These are phyloP conservation scores for Helenozyma rhizophorensis DNA, from an alignment of 805 yeast genomes.

Conservation along the genomic window DNA sequence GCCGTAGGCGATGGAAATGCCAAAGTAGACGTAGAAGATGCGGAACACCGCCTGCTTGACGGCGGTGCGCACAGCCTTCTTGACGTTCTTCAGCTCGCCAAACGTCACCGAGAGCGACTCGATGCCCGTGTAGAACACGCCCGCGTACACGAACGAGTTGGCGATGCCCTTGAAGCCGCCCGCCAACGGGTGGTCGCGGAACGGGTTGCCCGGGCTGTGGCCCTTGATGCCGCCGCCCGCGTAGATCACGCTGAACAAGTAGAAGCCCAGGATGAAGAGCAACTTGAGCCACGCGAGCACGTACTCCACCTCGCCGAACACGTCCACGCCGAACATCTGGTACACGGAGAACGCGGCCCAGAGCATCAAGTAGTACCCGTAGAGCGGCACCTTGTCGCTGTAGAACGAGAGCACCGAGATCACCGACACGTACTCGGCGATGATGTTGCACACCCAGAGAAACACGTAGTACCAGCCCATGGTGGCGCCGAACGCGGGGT, in stretches of 20 bases:
- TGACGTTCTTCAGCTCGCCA: constrained; percentile 6
- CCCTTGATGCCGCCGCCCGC: constrained; percentile 4
- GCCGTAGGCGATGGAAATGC: constrained; percentile 3
- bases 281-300: constrained; percentile 3
- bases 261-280: constrained; percentile 5
- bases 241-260: constrained; percentile 4
- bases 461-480: constrained; percentile 7
- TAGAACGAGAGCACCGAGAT: constrained; percentile 3
- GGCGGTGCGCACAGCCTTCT: constrained; percentile 7
- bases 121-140: constrained; percentile 7
- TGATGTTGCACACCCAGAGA: constrained; percentile 5
- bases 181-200: constrained; percentile 4
- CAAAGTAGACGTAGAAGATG: constrained; percentile 5
- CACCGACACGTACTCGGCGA: constrained; percentile 5
- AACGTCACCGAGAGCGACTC: constrained; percentile 6
- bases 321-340: constrained; percentile 7
- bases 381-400: constrained; percentile 4
- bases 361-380: constrained; percentile 5
- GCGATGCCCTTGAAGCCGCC: constrained; percentile 7
- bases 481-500: constrained; percentile 5
- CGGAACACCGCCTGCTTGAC: constrained; percentile 8
- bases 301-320: constrained; percentile 4
- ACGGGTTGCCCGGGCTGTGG: constrained; percentile 5
- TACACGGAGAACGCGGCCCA: constrained; percentile 4
- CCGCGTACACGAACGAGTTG: constrained; percentile 7